Evolutionary conservation across 306 rosid species (phyloP), one percentile per base, ranked within the genome.

Genomic region (Comarum palustre): DNA sequence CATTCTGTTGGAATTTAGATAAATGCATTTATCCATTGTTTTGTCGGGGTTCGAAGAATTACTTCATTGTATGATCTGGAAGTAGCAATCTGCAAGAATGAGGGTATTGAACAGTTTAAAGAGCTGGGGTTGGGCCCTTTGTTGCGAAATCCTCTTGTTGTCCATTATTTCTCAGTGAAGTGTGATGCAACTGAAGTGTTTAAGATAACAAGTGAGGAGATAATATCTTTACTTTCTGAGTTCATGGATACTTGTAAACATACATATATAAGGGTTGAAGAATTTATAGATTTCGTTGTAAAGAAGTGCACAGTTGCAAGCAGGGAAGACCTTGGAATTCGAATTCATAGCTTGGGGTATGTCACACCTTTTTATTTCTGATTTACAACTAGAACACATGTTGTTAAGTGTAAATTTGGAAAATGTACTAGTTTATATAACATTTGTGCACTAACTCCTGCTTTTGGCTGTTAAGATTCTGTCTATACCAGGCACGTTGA

Each of bases 1-100:
- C 76, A 1, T 76, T 73, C 42, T 72, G 19, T 75, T 83, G 81
- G 78, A 57, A 36, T 69, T 68, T 71, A 94, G 98, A 84, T 91
- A 82, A 88, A 91, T 94, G 88, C 96, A 64, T 91, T 86, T 86
- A 76, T 94, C 75, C 94, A 94, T 79, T 94, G 98, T 79, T 94
- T 89, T 84, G 92, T 89, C 70, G 94, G 84, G 68, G 98, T 85
- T 69, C 86, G 78, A 66, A 84, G 85, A 71, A 80, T 94, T 48
- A 83, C 83, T 75, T 81, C 98, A 3, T 73, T 94, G 73, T 75
- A 91, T 71, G 97, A 94, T 73, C 83, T 94, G 86, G 92, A 89
- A 85, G 78, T 78, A 73, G 91, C 89, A 17, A 82, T 94, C 43
- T 94, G 97, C 87, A 81, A 87, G 68, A 72, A 84, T 65, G 98